Conservation (phyloP, 805 yeast genomes). For the Candida taoyuanica region DNA sequence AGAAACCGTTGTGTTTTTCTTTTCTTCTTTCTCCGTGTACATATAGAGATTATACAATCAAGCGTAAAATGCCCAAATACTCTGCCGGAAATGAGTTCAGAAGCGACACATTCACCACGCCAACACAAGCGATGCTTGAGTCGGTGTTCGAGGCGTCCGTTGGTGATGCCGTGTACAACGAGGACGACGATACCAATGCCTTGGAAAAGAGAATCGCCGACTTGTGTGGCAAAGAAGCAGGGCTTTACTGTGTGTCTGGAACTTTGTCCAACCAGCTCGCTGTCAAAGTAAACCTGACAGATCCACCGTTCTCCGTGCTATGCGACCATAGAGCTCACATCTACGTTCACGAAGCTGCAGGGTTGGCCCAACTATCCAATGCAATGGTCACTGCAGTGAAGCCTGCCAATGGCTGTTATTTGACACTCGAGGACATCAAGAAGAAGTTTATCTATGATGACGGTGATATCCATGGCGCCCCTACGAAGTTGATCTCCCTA, state of each 20-base stretch:
- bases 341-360: slow-evolving; percentile 84
- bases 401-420: slow-evolving; percentile 70
- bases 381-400: slow-evolving; percentile 85
- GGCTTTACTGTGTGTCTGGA: slow-evolving; percentile 81
- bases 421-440: slow-evolving; percentile 77
- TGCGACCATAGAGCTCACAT: slow-evolving; percentile 88
- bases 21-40: too few relatives aligned
- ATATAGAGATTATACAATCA: too few relatives aligned
- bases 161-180: slow-evolving; percentile 89
- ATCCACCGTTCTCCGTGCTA: slow-evolving; percentile 81
- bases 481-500: slow-evolving; percentile 76
- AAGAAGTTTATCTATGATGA: slow-evolving; percentile 61
- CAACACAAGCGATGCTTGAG: slow-evolving; percentile 66
- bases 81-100: slow-evolving; percentile 46
- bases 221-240: slow-evolving; percentile 76
- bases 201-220: slow-evolving; percentile 62
- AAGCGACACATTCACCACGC: slow-evolving; percentile 89
- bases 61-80: slow-evolving; percentile 7
- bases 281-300: slow-evolving; percentile 64
- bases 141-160: slow-evolving; percentile 53
- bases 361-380: slow-evolving; percentile 81
- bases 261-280: slow-evolving; percentile 89
- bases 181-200: slow-evolving; percentile 64
- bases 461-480: slow-evolving; percentile 84
- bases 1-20: too few relatives aligned